Conservation (phyloP, 345 rosid genomes). For the Eucalyptus sideroxylon region DNA sequence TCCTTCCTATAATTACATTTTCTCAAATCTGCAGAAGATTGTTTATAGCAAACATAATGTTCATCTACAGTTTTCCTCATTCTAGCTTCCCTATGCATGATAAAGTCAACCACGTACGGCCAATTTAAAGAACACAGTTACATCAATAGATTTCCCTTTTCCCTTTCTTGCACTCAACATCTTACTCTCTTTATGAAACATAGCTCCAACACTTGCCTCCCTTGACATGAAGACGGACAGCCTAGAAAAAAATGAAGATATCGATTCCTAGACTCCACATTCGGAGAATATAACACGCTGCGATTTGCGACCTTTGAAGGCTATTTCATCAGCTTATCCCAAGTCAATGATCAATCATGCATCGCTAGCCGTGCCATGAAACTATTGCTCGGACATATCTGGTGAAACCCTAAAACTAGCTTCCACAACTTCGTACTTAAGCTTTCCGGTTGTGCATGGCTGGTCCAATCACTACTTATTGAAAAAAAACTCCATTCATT, state of each 20-base stretch:
- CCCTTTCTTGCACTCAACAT: background rate
- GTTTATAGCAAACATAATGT: background rate
- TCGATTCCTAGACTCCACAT: background rate
- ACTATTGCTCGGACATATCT: background rate
- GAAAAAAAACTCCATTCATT: background rate
- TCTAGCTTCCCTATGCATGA: background rate
- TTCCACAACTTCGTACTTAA: background rate
- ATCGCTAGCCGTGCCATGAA: background rate
- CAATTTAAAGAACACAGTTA: background rate
- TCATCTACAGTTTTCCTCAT: background rate
- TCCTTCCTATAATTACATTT: background rate
- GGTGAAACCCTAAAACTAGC: background rate
- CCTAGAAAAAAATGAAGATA: background rate
- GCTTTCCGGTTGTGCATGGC: background rate
- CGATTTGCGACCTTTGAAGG: background rate
- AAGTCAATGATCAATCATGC: background rate
- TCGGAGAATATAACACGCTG: background rate
- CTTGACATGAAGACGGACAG: background rate
- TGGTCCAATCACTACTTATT: background rate
- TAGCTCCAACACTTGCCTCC: background rate
- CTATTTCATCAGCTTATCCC: background rate
- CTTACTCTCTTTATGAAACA: background rate
- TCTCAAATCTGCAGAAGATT: background rate
- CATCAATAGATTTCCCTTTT: background rate
- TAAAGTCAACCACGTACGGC: background rate